Percentiles rank a stretch among this genome's conserved stretches.
Conservation (phyloP, 139 green algal species). For the Auxenochlorella pyrenoidosa region DNA sequence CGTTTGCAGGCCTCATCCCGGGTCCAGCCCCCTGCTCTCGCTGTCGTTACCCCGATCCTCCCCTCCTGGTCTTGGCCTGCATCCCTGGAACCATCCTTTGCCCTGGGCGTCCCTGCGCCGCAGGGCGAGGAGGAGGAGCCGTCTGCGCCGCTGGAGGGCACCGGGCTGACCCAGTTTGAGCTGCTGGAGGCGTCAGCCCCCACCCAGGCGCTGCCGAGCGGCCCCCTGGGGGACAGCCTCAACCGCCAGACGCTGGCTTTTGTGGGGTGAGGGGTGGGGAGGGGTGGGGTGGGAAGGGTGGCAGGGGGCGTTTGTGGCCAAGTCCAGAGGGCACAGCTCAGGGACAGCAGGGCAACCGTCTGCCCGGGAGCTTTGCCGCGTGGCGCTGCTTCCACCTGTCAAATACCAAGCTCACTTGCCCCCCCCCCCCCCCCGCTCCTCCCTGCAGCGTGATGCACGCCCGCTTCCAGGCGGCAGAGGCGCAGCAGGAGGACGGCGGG, state of each 20-base stretch:
- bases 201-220: not conserved
- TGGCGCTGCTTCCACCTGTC: not conserved
- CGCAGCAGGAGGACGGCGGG: not conserved
- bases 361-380: too few relatives aligned
- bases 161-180: conserved; percentile 31
- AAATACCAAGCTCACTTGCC: not conserved
- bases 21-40: too few relatives aligned
- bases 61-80: not conserved
- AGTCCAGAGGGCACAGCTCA: too few relatives aligned
- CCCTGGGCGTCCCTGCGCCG: too few relatives aligned
- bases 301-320: not conserved
- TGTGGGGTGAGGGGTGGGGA: not conserved
- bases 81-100: too few relatives aligned
- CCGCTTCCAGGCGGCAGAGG: conserved; percentile 10
- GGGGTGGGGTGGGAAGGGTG: not conserved
- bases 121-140: not conserved
- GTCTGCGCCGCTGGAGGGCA: not conserved
- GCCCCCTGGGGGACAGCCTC: not conserved
- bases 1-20: too few relatives aligned
- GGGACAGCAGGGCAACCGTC: too few relatives aligned
- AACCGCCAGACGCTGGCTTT: conserved; percentile 15
- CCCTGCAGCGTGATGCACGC: conserved; percentile 29
- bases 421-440: not conserved
- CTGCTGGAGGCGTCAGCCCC: conserved; percentile 35
- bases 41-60: not conserved